Evolutionary conservation across 2,329 filamentous ascomycete species (phyloP), one percentile per base, ranked within the genome.

Genomic region (Aspergillus vadensis): DNA sequence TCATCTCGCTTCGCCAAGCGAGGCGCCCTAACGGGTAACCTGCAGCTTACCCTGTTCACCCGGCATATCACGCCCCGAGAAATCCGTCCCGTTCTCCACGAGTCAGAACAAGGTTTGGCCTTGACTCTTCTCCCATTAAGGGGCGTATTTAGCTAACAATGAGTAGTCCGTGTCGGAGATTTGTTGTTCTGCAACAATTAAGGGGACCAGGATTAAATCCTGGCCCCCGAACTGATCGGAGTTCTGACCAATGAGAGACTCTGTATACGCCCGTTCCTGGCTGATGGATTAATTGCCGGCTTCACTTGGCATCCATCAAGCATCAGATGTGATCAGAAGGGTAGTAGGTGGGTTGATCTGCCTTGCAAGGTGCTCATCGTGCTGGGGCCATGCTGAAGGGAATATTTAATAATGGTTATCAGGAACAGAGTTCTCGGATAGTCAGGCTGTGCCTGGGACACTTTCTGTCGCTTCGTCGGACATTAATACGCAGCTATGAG

Each of bases 201-300:
- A 17, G 47, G 47, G 47, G 47, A 2, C 25, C 47, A 10, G 23
- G 47, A n/a, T 15, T 19, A 32, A 50, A 50, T 32, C 47, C 47
- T 30, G 23, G 21, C 44, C 44, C 21, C 44, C 25, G 25, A 17
- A 27, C 2, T 12, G 25, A 23, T 47, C 53, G 53, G 53, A 43
- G 53, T 21, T 25, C 5, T 15, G 14, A 25, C 53, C 53, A 55
- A 55, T 55, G 39, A 55, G 32, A 10, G 27, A 23, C 6, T n/a
- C 5, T 15, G 17, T 19, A 47, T 47, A 55, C 19, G 2, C 17
- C 53, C 53, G 53, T 55, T 36, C 53, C 53, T 55, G 53, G 39
- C 25, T n/a, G 47, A 4, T 27, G n/a, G 25, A 17, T 49, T 30
- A 9, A 30, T 17, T 25, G 44, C 21, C 44, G 21, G 25, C 14